These are phyloP conservation scores for Colletotrichum liaoningense DNA, from an alignment of 2,329 filamentous ascomycete genomes.

Conservation along the genomic window DNA sequence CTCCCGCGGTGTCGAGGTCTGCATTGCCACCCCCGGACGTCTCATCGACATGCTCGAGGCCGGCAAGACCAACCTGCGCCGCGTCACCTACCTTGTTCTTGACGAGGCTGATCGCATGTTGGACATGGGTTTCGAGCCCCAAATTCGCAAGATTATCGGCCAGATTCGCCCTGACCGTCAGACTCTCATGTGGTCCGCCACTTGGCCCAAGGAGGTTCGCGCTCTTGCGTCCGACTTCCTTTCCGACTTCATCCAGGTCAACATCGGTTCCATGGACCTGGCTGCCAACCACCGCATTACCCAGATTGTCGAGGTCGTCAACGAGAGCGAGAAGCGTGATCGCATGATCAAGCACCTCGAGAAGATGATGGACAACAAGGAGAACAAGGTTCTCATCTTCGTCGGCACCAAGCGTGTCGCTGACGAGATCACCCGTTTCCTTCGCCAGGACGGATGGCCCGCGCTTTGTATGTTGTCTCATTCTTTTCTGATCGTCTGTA, in stretches of 20 bases:
- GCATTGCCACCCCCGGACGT: slow-evolving; percentile 97
- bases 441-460: slow-evolving; percentile 98
- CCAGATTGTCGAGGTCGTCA: slow-evolving; percentile 96
- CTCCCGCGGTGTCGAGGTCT: slow-evolving; percentile 94
- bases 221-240: slow-evolving; percentile 91
- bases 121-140: slow-evolving; percentile 99
- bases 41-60: slow-evolving; percentile 99
- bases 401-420: slow-evolving; percentile 94
- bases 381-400: slow-evolving; percentile 96
- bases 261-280: slow-evolving; percentile 95
- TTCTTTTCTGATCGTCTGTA: neutral
- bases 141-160: slow-evolving; percentile 98
- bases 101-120: slow-evolving; percentile 99
- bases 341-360: slow-evolving; percentile 97
- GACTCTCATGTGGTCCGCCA: slow-evolving; percentile 99
- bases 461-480: slow-evolving; percentile 80
- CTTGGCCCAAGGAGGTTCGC: slow-evolving; percentile 98
- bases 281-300: slow-evolving; percentile 98
- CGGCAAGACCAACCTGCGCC: slow-evolving; percentile 96
- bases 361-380: slow-evolving; percentile 96
- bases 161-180: slow-evolving; percentile 99
- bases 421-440: slow-evolving; percentile 96
- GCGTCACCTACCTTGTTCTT: slow-evolving; percentile 97
- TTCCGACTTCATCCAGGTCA: slow-evolving; percentile 97
- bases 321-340: slow-evolving; percentile 97